Evolutionary conservation across 352 stramenopile genomes (phyloP).

Genomic region (Phytopythium delawarense): DNA sequence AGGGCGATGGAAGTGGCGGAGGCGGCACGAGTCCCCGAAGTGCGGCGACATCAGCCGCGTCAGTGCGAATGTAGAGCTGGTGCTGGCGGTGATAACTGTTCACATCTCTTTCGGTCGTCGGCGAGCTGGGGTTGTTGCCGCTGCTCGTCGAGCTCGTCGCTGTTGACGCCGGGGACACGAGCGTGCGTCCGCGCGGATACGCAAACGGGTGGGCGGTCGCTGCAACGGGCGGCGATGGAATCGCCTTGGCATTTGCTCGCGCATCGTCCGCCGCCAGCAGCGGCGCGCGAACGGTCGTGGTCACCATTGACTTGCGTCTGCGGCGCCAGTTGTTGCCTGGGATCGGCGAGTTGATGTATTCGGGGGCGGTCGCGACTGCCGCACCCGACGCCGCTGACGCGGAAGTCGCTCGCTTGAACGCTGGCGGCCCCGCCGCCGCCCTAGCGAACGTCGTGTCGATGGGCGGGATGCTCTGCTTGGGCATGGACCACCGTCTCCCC

Average conservation of each 20-base stretch:
- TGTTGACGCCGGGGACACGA: constrained; percentile 15
- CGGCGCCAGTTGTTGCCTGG: constrained; percentile 34
- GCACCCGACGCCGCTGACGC: background rate
- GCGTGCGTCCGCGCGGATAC: constrained; percentile 21
- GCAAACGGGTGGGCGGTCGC: constrained; percentile 9
- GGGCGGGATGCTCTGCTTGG: constrained; percentile 16
- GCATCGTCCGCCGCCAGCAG: background rate
- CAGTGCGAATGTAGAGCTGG: constrained; percentile 1
- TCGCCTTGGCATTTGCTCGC: background rate
- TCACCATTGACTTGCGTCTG: constrained; percentile 50
- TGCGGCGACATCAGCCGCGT: background rate
- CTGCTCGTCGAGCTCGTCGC: constrained; percentile 3
- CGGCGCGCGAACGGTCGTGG: constrained; percentile 18
- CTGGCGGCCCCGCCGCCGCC: background rate
- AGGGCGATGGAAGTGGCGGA: background rate
- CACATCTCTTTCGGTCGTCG: constrained; percentile 6
- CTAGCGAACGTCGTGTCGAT: constrained; percentile 25
- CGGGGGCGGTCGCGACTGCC: constrained; percentile 19
- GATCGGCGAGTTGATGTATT: constrained; percentile 59
- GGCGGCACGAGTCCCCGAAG: background rate
- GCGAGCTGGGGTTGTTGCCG: constrained; percentile 6
- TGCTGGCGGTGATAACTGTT: background rate
- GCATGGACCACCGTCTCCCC: constrained; percentile 9
- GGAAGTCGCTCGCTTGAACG: constrained; percentile 6
- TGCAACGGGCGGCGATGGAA: constrained; percentile 17